phyloP scores from a whole-genome alignment of 2,329 filamentous ascomycete species.

The Penicillium nordicum region DNA sequence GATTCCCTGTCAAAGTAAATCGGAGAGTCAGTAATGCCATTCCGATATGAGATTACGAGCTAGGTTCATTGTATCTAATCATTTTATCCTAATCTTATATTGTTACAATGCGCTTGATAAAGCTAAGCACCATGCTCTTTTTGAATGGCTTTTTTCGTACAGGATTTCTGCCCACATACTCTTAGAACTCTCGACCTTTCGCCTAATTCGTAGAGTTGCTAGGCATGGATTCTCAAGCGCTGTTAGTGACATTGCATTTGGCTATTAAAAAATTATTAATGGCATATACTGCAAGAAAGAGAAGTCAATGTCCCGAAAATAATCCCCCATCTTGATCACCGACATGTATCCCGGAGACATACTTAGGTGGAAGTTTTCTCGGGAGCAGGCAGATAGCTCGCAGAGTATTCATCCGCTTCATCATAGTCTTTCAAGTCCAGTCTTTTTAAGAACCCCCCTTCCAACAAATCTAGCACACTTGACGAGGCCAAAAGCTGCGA shows the following conservation, averaged over 20 bases:
- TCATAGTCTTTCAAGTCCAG: slow-evolving; percentile 21
- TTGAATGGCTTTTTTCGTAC: not conserved
- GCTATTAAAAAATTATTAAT: not conserved
- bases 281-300: not conserved
- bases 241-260: not conserved
- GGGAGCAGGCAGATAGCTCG: slow-evolving; percentile 21
- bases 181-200: not conserved
- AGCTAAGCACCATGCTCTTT: not conserved
- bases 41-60: slow-evolving; percentile 39
- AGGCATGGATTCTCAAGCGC: not conserved
- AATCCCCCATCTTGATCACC: no score
- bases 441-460: slow-evolving; percentile 31
- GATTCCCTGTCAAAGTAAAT: slow-evolving; percentile 51
- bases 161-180: not conserved
- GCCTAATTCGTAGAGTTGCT: not conserved
- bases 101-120: not conserved
- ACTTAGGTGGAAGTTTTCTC: not conserved
- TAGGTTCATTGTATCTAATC: not conserved
- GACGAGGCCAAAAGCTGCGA: slow-evolving; percentile 32
- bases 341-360: not conserved
- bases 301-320: not conserved
- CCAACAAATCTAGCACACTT: slow-evolving; percentile 34
- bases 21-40: slow-evolving; percentile 51
- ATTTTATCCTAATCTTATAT: not conserved
- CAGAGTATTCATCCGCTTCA: slow-evolving; percentile 20